Conservation (phyloP, 2,329 filamentous ascomycete species). For the Colletotrichum gloeosporioides region DNA sequence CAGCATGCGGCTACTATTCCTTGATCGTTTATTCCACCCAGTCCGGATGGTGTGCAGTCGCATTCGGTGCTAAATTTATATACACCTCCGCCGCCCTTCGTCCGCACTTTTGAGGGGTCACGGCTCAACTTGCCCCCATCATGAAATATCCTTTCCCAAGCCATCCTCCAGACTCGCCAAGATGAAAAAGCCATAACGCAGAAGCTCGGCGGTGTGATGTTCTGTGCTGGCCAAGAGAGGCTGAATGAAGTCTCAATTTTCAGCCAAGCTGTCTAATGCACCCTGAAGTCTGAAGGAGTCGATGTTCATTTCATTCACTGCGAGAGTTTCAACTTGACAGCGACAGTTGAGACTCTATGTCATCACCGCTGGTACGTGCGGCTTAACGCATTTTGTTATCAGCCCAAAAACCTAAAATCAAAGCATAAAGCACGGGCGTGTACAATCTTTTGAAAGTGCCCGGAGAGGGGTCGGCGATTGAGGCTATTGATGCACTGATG, state of each 20-base stretch:
- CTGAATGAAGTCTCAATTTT: neutral
- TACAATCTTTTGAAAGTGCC: neutral
- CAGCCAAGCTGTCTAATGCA: neutral
- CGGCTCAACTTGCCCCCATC: neutral
- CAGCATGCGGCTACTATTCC: neutral
- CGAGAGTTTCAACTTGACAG: neutral
- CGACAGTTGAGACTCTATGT: neutral
- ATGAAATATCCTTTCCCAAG: neutral
- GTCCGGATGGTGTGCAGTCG: neutral
- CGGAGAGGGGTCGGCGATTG: neutral
- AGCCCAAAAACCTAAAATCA: neutral
- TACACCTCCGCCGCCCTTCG: neutral
- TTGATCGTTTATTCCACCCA: neutral
- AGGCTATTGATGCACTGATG: neutral
- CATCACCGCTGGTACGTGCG: neutral
- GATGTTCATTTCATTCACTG: neutral
- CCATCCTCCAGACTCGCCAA: neutral
- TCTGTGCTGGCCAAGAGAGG: neutral
- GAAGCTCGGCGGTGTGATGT: neutral
- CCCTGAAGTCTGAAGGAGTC: neutral
- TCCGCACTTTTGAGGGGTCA: neutral
- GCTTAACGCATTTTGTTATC: neutral
- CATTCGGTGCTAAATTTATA: neutral
- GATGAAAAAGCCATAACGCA: neutral
- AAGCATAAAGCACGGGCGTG: neutral